Conservation (phyloP, 2,329 filamentous ascomycete species). For the Aspergillus sp. region DNA sequence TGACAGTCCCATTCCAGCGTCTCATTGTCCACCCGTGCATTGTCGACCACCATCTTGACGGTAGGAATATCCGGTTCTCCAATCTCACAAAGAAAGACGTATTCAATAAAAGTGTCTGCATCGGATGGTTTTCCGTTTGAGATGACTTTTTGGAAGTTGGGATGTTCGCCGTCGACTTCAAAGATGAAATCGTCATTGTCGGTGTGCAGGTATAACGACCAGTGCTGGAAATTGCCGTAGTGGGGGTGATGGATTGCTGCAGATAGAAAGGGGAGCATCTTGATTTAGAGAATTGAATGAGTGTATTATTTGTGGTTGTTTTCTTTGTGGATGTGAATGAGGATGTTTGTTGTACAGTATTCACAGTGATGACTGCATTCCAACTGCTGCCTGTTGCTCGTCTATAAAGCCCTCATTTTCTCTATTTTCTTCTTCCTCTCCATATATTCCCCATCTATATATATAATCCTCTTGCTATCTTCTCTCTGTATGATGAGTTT, state of each 20-base stretch:
- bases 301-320: no score
- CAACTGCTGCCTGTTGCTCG: no score
- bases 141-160: conserved; percentile 9
- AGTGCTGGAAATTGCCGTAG: conserved; percentile 19
- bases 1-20: conserved; percentile 20
- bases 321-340: no score
- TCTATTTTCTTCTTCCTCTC: no score
- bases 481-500: no score
- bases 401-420: no score
- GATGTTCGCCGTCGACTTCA: conserved; percentile 17
- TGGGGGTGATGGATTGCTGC: conserved; percentile 3
- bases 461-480: no score
- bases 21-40: conserved; percentile 13
- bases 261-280: no score
- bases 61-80: conserved; percentile 7
- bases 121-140: conserved; percentile 6
- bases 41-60: conserved; percentile 5
- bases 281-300: no score
- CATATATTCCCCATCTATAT: no score
- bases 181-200: conserved; percentile 10
- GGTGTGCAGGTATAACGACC: conserved; percentile 15
- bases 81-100: conserved; percentile 8
- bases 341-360: no score
- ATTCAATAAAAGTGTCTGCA: conserved; percentile 5
- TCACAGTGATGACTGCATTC: no score